phyloP scores from a whole-genome alignment of 208 protist genomes.

The Trypanosoma brucei region DNA sequence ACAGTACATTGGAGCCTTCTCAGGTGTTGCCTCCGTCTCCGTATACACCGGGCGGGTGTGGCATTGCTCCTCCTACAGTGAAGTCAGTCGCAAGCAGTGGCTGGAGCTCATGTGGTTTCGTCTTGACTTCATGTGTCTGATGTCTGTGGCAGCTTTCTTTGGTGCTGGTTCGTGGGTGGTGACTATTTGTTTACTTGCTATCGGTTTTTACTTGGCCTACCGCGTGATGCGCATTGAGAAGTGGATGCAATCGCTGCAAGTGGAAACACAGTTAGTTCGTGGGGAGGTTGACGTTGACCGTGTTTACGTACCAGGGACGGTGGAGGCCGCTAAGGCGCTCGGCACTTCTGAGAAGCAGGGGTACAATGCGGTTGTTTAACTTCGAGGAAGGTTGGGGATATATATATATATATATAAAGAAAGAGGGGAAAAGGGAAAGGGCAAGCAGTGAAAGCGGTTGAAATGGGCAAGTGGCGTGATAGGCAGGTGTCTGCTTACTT shows the following conservation, averaged over 20 bases:
- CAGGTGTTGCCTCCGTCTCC: constrained; percentile 37
- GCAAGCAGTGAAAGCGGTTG: no score
- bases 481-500: no score
- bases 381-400: not conserved
- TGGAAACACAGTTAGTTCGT: constrained; percentile 64
- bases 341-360: constrained; percentile 15
- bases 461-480: no score
- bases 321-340: constrained; percentile 44
- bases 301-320: constrained; percentile 48
- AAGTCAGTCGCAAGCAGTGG: constrained; percentile 67
- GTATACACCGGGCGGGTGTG: constrained; percentile 49
- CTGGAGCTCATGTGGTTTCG: constrained; percentile 83
- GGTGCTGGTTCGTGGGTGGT: constrained; percentile 57
- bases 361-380: constrained; percentile 14
- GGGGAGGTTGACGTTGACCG: constrained; percentile 56
- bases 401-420: no score
- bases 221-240: constrained; percentile 75
- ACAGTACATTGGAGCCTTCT: constrained; percentile 33
- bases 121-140: constrained; percentile 69
- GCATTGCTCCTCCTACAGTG: constrained; percentile 23
- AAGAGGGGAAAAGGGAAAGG: no score
- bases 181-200: constrained; percentile 34
- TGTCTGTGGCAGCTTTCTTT: constrained; percentile 52
- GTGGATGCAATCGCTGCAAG: constrained; percentile 37
- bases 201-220: constrained; percentile 64